These are phyloP conservation scores for Teratosphaeria destructans DNA, from an alignment of 2,329 filamentous ascomycete genomes.

Conservation along the genomic window DNA sequence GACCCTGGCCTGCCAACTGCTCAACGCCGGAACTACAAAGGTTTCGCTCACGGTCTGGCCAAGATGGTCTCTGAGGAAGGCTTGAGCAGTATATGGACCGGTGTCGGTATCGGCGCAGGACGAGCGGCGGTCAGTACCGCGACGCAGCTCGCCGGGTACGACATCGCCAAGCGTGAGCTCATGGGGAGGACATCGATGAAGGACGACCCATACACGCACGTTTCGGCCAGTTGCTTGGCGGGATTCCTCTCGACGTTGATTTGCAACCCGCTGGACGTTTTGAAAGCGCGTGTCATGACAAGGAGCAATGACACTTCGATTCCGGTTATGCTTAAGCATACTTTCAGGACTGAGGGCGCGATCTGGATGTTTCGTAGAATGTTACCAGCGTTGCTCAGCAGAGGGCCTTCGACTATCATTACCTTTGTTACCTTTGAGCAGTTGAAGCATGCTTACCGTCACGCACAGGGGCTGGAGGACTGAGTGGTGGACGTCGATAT, in stretches of 20 bases:
- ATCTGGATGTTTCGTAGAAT: conserved; percentile 16
- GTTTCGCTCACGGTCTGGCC: conserved; percentile 10
- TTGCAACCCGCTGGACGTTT: conserved; percentile 16
- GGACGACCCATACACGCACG: conserved; percentile 11
- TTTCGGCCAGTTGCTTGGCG: conserved; percentile 13
- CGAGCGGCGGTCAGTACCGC: conserved; percentile 12
- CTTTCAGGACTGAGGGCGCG: conserved; percentile 10
- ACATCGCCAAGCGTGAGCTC: conserved; percentile 15
- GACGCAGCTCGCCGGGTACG: conserved; percentile 15
- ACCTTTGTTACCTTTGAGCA: conserved; percentile 1
- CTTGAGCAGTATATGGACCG: conserved; percentile 16
- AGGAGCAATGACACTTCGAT: conserved; percentile 8
- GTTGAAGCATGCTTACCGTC: neutral
- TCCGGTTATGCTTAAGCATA: conserved; percentile 8
- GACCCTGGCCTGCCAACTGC: conserved; percentile 10
- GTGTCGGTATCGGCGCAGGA: conserved; percentile 12
- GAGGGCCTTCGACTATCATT: conserved; percentile 11
- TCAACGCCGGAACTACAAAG: conserved; percentile 12
- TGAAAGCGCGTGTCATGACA: conserved; percentile 15
- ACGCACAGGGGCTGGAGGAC: neutral
- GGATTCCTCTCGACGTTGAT: conserved; percentile 16
- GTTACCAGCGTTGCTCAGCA: conserved; percentile 14
- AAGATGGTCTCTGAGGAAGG: conserved; percentile 14
- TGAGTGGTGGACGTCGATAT: neutral
- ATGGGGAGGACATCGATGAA: conserved; percentile 11